A percentile compares a stretch with the other conserved stretches of the same genome.
Conservation (phyloP, 2,329 filamentous ascomycete genomes). For the Hypoxylon sp. region DNA sequence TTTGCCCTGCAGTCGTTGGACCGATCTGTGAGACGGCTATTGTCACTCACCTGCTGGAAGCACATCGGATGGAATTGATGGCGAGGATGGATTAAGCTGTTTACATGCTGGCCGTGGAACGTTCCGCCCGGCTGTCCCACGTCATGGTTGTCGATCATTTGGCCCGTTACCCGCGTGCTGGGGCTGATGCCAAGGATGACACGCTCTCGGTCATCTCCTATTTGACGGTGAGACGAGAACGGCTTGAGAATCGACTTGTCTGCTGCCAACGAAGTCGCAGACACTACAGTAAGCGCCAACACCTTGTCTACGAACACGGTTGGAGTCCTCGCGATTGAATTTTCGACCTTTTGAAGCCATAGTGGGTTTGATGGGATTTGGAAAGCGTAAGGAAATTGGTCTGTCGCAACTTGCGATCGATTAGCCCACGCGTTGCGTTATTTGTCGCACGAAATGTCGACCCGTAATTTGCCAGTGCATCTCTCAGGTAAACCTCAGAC, state of each 20-base stretch:
- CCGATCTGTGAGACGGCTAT: conserved; percentile 39
- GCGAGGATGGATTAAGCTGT: conserved; percentile 23
- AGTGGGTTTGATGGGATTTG: conserved; percentile 18
- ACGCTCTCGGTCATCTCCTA: conserved; percentile 14
- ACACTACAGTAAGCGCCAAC: conserved; percentile 28
- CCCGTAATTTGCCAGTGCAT: conserved; percentile 1
- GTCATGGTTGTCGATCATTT: conserved; percentile 30
- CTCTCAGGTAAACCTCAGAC: not conserved
- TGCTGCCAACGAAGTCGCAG: conserved; percentile 8
- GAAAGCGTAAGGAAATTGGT: conserved; percentile 9
- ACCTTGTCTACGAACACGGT: conserved; percentile 7
- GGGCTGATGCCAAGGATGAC: conserved; percentile 23
- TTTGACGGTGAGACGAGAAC: conserved; percentile 19
- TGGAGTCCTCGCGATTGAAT: conserved; percentile 3
- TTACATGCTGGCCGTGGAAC: conserved; percentile 7
- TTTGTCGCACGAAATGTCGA: conserved; percentile 12
- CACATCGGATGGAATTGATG: conserved; percentile 33
- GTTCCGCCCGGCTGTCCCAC: conserved; percentile 24
- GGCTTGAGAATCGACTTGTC: conserved; percentile 10
- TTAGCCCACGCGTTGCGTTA: conserved; percentile 14
- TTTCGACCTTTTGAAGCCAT: conserved; percentile 10
- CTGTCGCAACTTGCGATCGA: conserved; percentile 17
- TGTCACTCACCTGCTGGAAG: conserved; percentile 26
- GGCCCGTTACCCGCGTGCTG: conserved; percentile 24
- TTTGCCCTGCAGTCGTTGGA: conserved; percentile 34